Base-by-base conservation (phyloP, 108 stramenopile genomes). In the Cyclotella atomus region DNA sequence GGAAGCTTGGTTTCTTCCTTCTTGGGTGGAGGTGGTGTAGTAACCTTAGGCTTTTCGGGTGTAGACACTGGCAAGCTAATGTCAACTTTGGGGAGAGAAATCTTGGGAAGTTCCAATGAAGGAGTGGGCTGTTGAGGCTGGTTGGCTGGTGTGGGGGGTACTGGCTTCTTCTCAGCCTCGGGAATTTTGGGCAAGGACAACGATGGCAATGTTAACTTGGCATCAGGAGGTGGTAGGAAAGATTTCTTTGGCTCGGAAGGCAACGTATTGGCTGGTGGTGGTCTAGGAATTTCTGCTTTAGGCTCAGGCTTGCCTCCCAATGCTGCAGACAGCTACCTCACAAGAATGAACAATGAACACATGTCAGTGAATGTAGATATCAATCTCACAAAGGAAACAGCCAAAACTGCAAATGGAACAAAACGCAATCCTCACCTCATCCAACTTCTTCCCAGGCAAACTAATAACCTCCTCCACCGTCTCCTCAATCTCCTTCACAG, bases 391-490 rank as follows among this genome's bases (percentile, higher is more conserved):
- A n/a, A 49, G 4, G 4, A 16, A 2, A 55, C 34, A 36, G 41
- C 52, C 17, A 41, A 8, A 21, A 19, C 15, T 5, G 47, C 34
- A 30, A 20, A 34, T 24, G 15, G 33, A 25, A 53, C 36, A 43
- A 6, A 56, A 6, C 25, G 16, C 1, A 24, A 54, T 7, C 24
- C 70, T 54, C 16, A 79, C 75, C 52, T 77, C 84, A 23, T 90
- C 75, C 34, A 89, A 69, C 41, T 84, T 86, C 59, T 87, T 88
- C 4, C 71, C 73, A 16, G 94, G 94, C 38, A 84, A 60, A n/a
- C 85, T 75, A 6, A 76, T 70, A 27, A 91, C 85, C 17, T 90
- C 88, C 33, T 91, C 90, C 3, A 89, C 85, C 50, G 70, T 80
- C 36, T 80, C 78, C 28, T 71, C 78, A 32, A 88, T 73, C 38